These are phyloP conservation scores for Chaetomidium leptoderma DNA, from an alignment of 495 filamentous ascomycete genomes.

Conservation along the genomic window DNA sequence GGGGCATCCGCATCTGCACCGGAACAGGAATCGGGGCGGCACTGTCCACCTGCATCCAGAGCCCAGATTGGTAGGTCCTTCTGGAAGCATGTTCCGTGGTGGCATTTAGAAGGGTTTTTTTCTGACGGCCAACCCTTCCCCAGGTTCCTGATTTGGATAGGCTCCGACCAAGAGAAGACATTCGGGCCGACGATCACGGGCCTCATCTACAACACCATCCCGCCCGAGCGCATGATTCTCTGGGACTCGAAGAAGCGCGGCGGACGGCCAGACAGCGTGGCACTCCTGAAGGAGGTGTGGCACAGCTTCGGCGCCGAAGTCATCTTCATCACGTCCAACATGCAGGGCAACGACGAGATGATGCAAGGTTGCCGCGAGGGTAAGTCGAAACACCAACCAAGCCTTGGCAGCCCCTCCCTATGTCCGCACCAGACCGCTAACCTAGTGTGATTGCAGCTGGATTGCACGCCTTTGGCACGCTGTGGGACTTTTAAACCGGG, in stretches of 20 bases:
- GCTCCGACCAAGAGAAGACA: slow-evolving; percentile 42
- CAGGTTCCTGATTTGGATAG: slow-evolving; percentile 47
- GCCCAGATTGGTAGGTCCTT: slow-evolving; percentile 36
- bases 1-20: slow-evolving; percentile 43
- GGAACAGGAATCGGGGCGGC: slow-evolving; percentile 45
- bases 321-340: slow-evolving; percentile 47
- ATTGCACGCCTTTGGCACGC: slow-evolving; percentile 43
- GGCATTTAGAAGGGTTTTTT: neutral
- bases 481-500: slow-evolving; percentile 41
- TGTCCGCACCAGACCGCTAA: slow-evolving; percentile 16
- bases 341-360: slow-evolving; percentile 46
- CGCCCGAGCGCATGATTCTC: slow-evolving; percentile 44
- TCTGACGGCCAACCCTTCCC: neutral
- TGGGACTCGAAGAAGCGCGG: slow-evolving; percentile 48
- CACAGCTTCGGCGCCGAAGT: slow-evolving; percentile 43
- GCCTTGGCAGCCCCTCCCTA: neutral
- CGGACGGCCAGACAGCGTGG: slow-evolving; percentile 40
- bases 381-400: slow-evolving; percentile 21
- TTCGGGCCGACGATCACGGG: slow-evolving; percentile 44
- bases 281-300: slow-evolving; percentile 43
- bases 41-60: slow-evolving; percentile 45
- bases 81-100: neutral
- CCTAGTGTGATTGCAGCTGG: slow-evolving; percentile 26
- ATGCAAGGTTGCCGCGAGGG: slow-evolving; percentile 41
- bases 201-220: slow-evolving; percentile 42